Percentiles rank a stretch among this genome's conserved stretches.
Conservation (phyloP, 2,329 filamentous ascomycete species). For the Aspergillus spinulosporus region DNA sequence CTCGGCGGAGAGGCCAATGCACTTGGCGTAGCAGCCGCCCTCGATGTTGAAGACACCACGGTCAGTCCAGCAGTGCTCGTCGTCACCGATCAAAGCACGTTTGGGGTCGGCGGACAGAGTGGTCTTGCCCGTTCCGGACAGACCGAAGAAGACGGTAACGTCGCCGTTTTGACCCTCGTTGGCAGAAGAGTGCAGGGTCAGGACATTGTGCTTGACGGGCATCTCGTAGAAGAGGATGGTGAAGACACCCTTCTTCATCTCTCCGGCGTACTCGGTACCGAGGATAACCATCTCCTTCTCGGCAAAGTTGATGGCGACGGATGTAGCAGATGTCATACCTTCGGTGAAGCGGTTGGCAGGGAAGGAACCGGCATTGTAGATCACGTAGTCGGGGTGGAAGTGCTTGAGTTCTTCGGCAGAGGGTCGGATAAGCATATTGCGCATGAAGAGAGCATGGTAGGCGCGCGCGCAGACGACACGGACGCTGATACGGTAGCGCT, state of each 20-base stretch:
- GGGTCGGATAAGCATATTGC: constrained; percentile 99
- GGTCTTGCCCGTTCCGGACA: constrained; percentile 98
- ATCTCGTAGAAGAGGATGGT: constrained; percentile 99
- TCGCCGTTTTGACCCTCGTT: constrained; percentile 95
- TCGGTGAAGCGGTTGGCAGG: constrained; percentile 97
- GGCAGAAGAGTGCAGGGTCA: constrained; percentile 96
- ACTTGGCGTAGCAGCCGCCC: constrained; percentile 99
- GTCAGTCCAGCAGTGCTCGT: constrained; percentile 99
- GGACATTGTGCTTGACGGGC: constrained; percentile 98
- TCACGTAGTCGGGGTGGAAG: constrained; percentile 99
- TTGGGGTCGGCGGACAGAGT: constrained; percentile 96
- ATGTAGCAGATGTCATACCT: constrained; percentile 98
- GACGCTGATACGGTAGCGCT: constrained; percentile 96
- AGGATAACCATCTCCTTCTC: constrained; percentile 99
- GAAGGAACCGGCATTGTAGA: constrained; percentile 99
- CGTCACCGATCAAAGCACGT: constrained; percentile 93
- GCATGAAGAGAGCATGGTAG: constrained; percentile 99
- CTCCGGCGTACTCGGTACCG: constrained; percentile 95
- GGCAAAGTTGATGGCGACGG: constrained; percentile 97
- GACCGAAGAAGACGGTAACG: constrained; percentile 98
- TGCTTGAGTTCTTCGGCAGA: constrained; percentile 86
- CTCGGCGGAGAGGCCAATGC: constrained; percentile 92
- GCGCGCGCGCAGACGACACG: constrained; percentile 97
- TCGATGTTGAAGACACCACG: constrained; percentile 98
- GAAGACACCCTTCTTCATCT: constrained; percentile 99